Evolutionary conservation across 768 basidiomycete genomes (phyloP).

Genomic region (Mycena olivaceomarginata): DNA sequence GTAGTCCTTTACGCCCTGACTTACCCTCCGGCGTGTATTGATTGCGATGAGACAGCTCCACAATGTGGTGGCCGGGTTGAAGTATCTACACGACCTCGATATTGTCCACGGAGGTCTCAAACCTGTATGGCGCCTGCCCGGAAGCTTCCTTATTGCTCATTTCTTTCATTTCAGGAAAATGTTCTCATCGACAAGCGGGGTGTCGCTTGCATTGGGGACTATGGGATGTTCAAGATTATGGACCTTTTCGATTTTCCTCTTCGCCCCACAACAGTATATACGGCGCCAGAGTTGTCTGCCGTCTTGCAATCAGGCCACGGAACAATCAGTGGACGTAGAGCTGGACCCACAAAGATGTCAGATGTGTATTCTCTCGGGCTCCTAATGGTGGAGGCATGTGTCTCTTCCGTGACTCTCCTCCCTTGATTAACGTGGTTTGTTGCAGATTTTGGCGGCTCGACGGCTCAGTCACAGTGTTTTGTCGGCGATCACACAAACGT

Average conservation of each 20-base stretch:
- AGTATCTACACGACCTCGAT: neutral
- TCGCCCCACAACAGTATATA: neutral
- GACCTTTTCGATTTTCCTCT: neutral
- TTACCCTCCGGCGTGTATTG: neutral
- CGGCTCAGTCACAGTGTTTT: too few species aligned
- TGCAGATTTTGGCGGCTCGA: too few species aligned
- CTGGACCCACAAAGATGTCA: neutral
- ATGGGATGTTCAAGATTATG: neutral
- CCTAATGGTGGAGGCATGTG: neutral
- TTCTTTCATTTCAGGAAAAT: neutral
- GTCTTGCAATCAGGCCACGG: neutral
- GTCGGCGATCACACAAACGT: too few species aligned
- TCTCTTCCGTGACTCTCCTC: too few species aligned
- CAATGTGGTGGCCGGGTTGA: neutral
- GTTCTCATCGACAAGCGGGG: neutral
- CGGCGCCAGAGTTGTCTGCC: neutral
- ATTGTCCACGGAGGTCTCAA: neutral
- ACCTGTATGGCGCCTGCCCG: neutral
- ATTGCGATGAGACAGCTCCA: neutral
- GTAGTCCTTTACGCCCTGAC: neutral
- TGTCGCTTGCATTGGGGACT: neutral
- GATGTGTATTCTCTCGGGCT: neutral
- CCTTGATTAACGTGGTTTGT: too few species aligned
- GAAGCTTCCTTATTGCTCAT: neutral
- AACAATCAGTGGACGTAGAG: neutral